Evolutionary conservation across 208 protist species (phyloP).

Genomic region (Wallacemonas sp.): DNA sequence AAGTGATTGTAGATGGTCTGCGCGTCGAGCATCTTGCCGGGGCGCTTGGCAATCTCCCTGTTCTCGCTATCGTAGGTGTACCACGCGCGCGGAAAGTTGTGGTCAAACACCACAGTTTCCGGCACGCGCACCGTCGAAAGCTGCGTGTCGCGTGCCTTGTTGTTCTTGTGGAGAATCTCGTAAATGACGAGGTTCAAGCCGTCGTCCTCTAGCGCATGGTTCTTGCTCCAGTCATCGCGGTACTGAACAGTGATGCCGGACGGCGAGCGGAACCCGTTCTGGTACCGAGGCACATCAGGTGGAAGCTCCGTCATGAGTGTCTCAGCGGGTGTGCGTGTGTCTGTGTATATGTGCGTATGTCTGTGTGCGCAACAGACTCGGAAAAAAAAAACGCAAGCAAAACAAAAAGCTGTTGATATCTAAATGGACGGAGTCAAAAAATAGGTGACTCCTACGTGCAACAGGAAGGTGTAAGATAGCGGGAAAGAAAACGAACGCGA

Average conservation of each 20-base stretch:
- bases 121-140: constrained; percentile 69
- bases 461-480: not conserved
- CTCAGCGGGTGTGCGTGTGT: constrained; percentile 15
- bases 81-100: constrained; percentile 94
- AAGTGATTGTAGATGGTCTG: constrained; percentile 85
- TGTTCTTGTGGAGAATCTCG: constrained; percentile 85
- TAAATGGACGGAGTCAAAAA: not conserved
- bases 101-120: constrained; percentile 92
- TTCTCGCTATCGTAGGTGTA: constrained; percentile 88
- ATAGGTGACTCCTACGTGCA: not conserved
- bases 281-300: constrained; percentile 49
- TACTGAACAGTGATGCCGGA: constrained; percentile 71
- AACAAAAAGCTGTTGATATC: constrained; percentile 20
- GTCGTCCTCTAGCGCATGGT: constrained; percentile 86
- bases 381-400: constrained; percentile 10
- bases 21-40: constrained; percentile 84
- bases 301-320: constrained; percentile 29
- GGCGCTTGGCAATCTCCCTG: constrained; percentile 78
- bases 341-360: not conserved
- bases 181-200: constrained; percentile 81
- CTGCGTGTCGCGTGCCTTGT: constrained; percentile 72
- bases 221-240: constrained; percentile 71
- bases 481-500: not conserved
- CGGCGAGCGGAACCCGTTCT: constrained; percentile 49
- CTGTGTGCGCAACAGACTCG: not conserved